phyloP scores from a whole-genome alignment of 345 rosid species.

The Boechera stricta region DNA sequence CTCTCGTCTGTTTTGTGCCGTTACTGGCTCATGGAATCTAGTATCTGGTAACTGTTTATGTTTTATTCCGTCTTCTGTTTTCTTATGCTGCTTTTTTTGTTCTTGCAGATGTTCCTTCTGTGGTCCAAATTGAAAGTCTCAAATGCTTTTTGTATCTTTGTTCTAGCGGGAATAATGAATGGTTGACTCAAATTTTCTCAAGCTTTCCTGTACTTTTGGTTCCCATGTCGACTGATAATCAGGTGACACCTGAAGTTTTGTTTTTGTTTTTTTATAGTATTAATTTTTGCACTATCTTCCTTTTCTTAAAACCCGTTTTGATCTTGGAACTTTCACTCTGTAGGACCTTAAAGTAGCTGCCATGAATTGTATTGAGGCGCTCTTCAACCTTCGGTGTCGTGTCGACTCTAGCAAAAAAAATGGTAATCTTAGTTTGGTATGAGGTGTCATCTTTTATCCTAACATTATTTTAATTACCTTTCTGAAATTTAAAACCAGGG shows the following conservation, averaged over 20 bases:
- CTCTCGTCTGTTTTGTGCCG: constrained; percentile 1
- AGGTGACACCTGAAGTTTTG: constrained; percentile 54
- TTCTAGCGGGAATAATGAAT: constrained; percentile 55
- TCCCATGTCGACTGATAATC: constrained; percentile 69
- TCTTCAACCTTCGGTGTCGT: constrained; percentile 56
- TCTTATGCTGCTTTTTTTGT: constrained; percentile 34
- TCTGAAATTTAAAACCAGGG: constrained; percentile 54
- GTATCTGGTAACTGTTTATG: constrained; percentile 5
- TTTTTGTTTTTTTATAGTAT: constrained; percentile 10
- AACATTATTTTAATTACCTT: not conserved
- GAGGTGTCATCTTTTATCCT: constrained; percentile 18
- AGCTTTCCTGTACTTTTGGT: constrained; percentile 77
- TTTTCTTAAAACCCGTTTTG: constrained; percentile 3
- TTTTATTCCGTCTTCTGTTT: constrained; percentile 2
- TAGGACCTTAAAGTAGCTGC: constrained; percentile 79
- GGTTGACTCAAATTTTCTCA: constrained; percentile 63
- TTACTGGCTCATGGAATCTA: constrained; percentile 17
- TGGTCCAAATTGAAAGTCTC: constrained; percentile 78
- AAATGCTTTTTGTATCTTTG: constrained; percentile 73
- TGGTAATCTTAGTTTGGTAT: constrained; percentile 56
- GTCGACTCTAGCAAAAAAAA: constrained; percentile 86
- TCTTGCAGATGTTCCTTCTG: constrained; percentile 63
- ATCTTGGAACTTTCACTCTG: constrained; percentile 34
- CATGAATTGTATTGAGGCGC: constrained; percentile 78
- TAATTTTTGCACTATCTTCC: constrained; percentile 6